Base-by-base conservation (phyloP, 2,329 filamentous ascomycete genomes). In the Fusarium sp. region DNA sequence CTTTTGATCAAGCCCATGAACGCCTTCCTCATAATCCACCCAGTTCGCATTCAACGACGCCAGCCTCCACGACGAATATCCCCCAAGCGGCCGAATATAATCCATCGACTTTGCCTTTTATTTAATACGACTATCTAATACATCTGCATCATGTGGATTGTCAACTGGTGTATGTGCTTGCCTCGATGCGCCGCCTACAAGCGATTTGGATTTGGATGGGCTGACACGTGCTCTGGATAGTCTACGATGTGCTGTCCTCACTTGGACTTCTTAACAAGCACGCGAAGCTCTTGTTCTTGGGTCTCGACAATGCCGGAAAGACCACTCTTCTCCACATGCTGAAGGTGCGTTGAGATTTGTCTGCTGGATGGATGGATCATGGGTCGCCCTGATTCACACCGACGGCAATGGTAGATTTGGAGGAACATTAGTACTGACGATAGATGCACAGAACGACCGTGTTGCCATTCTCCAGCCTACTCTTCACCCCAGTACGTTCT, bases 221-320 rank as follows among this genome's bases (percentile, higher is more conserved):
- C 82, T 82, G 80, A 83, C 81, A 82, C 76, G 79, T 78, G 76
- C 75, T 77, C 64, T 66, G 57, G 67, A 69, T 80, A 83, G 94
- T 97, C 86, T 97, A 94, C 89, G 94, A 97, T 87, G 87, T 97
- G 79, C 91, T 98, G 80, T 93, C 95, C 80, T 94, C 91, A 76
- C 89, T 98, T 74, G 95, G 95, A 79, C 89, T 98, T 80, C 88
- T 96, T 77, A 98, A 98, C 91, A 98, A 98, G 90, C 94, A 97
- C 84, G 95, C 94, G 80, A 98, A 98, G 90, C 90, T 98, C 69
- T 90, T 97, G 68, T 97, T 98, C 87, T 91, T 98, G 74, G 95
- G 95, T 78, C 92, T 98, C 72, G 95, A 97, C 84, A 97, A 97
- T 87, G 95, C 95, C 61, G 95, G 95, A 85, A 97, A 98, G 89